phyloP scores from a whole-genome alignment of 176 grass and related monocot species.

The Rhynchospora tenuis region DNA sequence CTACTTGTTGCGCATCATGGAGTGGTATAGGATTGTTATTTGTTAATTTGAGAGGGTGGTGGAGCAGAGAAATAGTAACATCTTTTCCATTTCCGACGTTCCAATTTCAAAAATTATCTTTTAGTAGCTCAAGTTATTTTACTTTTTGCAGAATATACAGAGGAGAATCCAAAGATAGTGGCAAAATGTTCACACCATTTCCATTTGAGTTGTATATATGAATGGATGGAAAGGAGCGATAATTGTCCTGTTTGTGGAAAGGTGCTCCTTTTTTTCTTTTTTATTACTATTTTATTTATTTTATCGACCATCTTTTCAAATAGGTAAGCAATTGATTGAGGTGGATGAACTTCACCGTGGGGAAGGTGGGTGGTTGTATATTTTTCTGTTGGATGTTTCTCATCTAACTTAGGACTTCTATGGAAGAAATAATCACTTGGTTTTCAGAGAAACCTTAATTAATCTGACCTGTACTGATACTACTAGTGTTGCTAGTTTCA shows the following conservation, averaged over 20 bases:
- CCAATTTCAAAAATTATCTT: background rate
- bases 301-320: background rate
- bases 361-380: background rate
- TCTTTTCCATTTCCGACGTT: background rate
- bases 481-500: background rate
- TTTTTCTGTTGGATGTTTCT: background rate
- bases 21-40: background rate
- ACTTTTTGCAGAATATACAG: slow-evolving; percentile 60
- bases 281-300: background rate
- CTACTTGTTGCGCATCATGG: background rate
- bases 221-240: slow-evolving; percentile 97
- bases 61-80: background rate
- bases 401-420: background rate
- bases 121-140: background rate
- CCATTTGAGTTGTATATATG: slow-evolving; percentile 95
- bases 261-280: slow-evolving; percentile 24
- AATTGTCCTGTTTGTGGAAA: slow-evolving; percentile 83
- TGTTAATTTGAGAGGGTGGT: background rate
- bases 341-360: background rate
- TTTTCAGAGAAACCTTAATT: background rate
- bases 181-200: slow-evolving; percentile 85
- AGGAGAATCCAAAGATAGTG: slow-evolving; percentile 78
- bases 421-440: background rate
- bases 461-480: background rate
- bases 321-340: background rate